Percentiles rank a stretch among this genome's conserved stretches.
These are phyloP conservation scores for Pichia sp. DNA, from an alignment of 1,139 yeast genomes.

Conservation along the genomic window DNA sequence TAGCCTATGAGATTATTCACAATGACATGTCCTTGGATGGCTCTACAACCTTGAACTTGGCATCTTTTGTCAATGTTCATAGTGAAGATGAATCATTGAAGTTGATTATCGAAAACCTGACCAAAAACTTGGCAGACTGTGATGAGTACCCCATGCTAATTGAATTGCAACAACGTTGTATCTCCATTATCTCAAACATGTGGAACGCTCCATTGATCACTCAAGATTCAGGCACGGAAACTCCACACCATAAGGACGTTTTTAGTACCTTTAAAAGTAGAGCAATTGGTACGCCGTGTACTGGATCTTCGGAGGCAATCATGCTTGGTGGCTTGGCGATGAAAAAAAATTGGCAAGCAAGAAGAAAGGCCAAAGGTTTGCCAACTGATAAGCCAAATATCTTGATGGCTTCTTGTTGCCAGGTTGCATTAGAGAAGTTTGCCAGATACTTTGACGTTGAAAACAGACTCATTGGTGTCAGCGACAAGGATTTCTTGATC, in stretches of 20 bases:
- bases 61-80: constrained; percentile 81
- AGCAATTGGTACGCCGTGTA: constrained; percentile 84
- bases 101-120: constrained; percentile 60
- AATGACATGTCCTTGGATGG: constrained; percentile 82
- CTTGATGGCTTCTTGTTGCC: constrained; percentile 92
- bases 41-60: constrained; percentile 73
- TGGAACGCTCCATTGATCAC: constrained; percentile 65
- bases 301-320: constrained; percentile 91
- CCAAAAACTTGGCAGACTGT: constrained; percentile 86
- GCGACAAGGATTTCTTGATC: constrained; percentile 55
- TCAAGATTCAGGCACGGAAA: constrained; percentile 12
- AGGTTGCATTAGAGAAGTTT: constrained; percentile 90
- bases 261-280: constrained; percentile 22
- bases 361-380: constrained; percentile 52
- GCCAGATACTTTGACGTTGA: constrained; percentile 93
- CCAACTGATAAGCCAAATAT: constrained; percentile 68
- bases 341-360: constrained; percentile 82
- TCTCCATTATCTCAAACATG: constrained; percentile 66
- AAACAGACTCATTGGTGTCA: constrained; percentile 64
- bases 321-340: constrained; percentile 90
- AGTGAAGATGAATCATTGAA: constrained; percentile 43
- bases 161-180: constrained; percentile 75
- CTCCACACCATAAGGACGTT: constrained; percentile 8
- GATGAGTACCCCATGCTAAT: constrained; percentile 89
- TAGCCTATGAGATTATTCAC: constrained; percentile 57